Evolutionary conservation across 2,329 filamentous ascomycete genomes (phyloP), one percentile per base, ranked within the genome.

Genomic region (Falciphora oryzae): DNA sequence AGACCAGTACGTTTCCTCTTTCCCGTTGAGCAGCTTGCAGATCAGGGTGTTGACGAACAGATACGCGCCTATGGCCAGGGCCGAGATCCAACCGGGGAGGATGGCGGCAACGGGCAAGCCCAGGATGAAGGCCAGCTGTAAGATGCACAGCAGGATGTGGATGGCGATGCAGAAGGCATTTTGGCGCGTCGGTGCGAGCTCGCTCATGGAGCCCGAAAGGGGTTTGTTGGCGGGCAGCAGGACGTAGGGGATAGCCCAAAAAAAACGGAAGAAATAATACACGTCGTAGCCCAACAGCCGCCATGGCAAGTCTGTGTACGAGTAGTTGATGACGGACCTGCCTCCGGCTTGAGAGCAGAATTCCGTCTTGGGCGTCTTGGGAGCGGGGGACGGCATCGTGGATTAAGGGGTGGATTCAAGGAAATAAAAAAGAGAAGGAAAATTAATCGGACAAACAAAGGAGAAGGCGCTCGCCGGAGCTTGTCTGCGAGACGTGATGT

Each of bases 271-370:
- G 74, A 86, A 85, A 69, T 81, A 82, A 70, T 79, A 80, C n/a
- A 83, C 69, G 66, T 87, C 84, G 73, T 78, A 82, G 59, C 76
- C 72, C 62, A 86, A 73, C 61, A 86, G 77, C 59, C 72, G 78
- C 73, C 77, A 80, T 1, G 84, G 84, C 68, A 78, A 75, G 69
- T 86, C 83, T 11, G 85, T 88, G 72, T 88, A 87, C 69, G 79
- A 78, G 73, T 87, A 87, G 74, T 82, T 85, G 73, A 84, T 85
- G 70, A 85, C 80, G n/a, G 79, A 78, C 63, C 78, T 73, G 66
- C 81, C 84, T 65, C 85, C 85, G 59, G 86, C 76, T 71, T 88
- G 85, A 3, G 84, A 87, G 67, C 80, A 83, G 74, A 85, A 86
- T 63, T 81, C 76, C 57, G 81, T 85, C 18, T 50, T 50, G 10